phyloP scores from a whole-genome alignment of 2,329 filamentous ascomycete genomes.

The Cladosporium halotolerans region DNA sequence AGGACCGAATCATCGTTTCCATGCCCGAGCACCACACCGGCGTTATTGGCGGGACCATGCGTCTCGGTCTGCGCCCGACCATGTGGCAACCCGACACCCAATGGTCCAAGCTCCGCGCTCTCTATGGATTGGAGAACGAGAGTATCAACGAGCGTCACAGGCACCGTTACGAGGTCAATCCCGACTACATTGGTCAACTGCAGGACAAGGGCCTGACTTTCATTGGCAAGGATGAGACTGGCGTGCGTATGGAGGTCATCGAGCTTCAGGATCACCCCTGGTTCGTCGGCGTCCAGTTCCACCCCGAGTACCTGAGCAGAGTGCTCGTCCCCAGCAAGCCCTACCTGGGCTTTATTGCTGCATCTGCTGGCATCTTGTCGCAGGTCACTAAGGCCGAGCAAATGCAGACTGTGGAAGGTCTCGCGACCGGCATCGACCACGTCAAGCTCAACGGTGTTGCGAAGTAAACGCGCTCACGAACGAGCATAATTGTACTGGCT shows the following conservation, averaged over 20 bases:
- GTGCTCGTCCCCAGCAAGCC: slow-evolving; percentile 69
- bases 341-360: slow-evolving; percentile 80
- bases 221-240: slow-evolving; percentile 71
- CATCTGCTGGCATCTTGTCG: slow-evolving; percentile 61
- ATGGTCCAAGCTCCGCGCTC: slow-evolving; percentile 68
- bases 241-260: slow-evolving; percentile 74
- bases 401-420: neutral
- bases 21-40: slow-evolving; percentile 82
- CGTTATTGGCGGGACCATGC: slow-evolving; percentile 82
- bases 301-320: slow-evolving; percentile 76
- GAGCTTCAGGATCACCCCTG: slow-evolving; percentile 79
- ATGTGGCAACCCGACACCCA: slow-evolving; percentile 69
- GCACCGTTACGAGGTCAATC: slow-evolving; percentile 88
- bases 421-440: slow-evolving; percentile 1
- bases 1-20: slow-evolving; percentile 70
- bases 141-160: slow-evolving; percentile 66
- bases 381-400: slow-evolving; percentile 29
- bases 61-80: slow-evolving; percentile 68
- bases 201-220: slow-evolving; percentile 66
- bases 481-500: neutral
- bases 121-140: slow-evolving; percentile 55
- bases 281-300: slow-evolving; percentile 81
- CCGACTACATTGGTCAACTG: slow-evolving; percentile 63
- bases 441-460: slow-evolving; percentile 3
- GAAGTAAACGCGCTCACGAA: neutral